Percentiles rank a stretch among this genome's conserved stretches.
These are phyloP conservation scores for Globisporangium nagaii DNA, from an alignment of 352 stramenopile genomes.

Conservation along the genomic window DNA sequence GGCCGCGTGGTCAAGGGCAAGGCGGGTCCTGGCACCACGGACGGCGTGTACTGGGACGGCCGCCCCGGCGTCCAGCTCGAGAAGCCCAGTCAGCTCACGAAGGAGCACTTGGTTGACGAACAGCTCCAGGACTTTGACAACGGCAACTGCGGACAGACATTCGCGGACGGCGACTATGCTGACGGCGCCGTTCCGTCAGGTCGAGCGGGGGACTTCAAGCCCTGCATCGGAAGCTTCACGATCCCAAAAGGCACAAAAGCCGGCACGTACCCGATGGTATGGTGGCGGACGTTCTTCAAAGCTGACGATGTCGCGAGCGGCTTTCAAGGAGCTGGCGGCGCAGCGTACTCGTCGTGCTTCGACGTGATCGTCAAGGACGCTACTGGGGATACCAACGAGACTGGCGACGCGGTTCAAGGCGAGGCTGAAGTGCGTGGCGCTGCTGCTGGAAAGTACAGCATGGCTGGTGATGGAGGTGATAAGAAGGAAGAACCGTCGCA, in stretches of 20 bases:
- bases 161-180: neutral
- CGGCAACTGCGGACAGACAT: neutral
- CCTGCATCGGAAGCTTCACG: constrained; percentile 38
- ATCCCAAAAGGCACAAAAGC: constrained; percentile 36
- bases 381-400: constrained; percentile 3
- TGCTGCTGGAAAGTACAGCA: too few relatives aligned
- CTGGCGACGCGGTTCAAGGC: constrained; percentile 12
- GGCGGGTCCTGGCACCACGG: neutral
- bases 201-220: neutral
- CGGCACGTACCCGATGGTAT: constrained; percentile 54
- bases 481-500: neutral
- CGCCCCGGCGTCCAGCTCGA: neutral
- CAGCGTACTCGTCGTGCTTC: constrained; percentile 59
- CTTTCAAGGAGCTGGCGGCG: constrained; percentile 28
- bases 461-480: neutral
- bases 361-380: constrained; percentile 17
- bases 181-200: neutral
- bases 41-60: neutral
- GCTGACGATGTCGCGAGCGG: constrained; percentile 22
- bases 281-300: constrained; percentile 62
- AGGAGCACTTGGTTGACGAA: neutral
- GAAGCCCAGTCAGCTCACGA: neutral
- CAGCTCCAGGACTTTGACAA: constrained; percentile 21
- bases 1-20: neutral
- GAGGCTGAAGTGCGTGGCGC: neutral